These are phyloP conservation scores for Elsinoe australis DNA, from an alignment of 2,329 filamentous ascomycete species.

Conservation along the genomic window DNA sequence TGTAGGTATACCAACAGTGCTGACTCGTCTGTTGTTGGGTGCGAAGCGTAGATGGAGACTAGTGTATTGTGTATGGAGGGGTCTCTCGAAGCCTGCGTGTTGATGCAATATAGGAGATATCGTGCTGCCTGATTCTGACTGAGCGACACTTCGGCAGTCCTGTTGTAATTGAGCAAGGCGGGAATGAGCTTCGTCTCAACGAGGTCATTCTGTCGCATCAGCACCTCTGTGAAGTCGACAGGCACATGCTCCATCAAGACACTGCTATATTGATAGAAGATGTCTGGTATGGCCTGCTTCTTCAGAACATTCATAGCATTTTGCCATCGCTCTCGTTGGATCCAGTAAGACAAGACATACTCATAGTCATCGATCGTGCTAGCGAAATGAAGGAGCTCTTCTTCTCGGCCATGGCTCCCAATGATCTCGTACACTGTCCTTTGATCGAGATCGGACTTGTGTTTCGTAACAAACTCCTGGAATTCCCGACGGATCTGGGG, in stretches of 20 bases:
- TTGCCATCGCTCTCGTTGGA: constrained; percentile 85
- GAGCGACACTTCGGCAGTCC: constrained; percentile 59
- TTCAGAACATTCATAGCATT: constrained; percentile 84
- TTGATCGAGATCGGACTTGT: constrained; percentile 79
- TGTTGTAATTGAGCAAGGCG: constrained; percentile 88
- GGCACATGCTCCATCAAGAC: constrained; percentile 90
- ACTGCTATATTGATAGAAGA: constrained; percentile 94
- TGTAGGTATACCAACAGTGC: constrained; percentile 83
- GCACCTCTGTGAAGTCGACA: constrained; percentile 80
- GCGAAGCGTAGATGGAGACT: constrained; percentile 89
- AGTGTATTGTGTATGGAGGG: constrained; percentile 94
- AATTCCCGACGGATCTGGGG: constrained; percentile 67
- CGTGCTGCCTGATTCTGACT: constrained; percentile 76
- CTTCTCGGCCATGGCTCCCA: constrained; percentile 87
- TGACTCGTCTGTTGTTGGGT: constrained; percentile 73
- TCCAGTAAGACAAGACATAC: constrained; percentile 94
- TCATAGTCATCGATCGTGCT: constrained; percentile 84
- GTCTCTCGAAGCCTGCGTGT: constrained; percentile 69
- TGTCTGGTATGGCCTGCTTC: constrained; percentile 82
- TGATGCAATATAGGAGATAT: constrained; percentile 89
- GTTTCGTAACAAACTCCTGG: constrained; percentile 75
- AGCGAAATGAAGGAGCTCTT: constrained; percentile 86
- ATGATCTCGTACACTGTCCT: constrained; percentile 95
- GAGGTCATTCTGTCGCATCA: constrained; percentile 84
- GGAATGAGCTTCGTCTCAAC: constrained; percentile 85